These are phyloP conservation scores for Aspergillus carlsbadensis DNA, from an alignment of 495 filamentous ascomycete species.

Conservation along the genomic window DNA sequence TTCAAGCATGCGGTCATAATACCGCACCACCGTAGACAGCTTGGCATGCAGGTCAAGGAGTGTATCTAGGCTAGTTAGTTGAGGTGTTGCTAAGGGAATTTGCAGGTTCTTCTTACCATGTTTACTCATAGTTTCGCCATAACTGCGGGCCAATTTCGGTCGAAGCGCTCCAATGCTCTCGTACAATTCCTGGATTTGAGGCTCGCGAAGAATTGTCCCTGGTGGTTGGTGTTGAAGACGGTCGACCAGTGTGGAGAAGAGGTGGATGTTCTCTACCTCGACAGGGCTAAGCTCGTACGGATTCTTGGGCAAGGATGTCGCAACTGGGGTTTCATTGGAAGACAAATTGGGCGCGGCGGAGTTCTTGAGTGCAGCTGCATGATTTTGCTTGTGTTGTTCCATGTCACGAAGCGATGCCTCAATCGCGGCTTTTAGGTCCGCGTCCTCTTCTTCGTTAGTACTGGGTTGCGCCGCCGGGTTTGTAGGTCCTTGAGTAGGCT, in stretches of 20 bases:
- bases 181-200: conserved; percentile 97
- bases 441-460: conserved; percentile 64
- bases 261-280: conserved; percentile 95
- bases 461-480: conserved; percentile 15
- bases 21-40: conserved; percentile 94
- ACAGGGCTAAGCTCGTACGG: conserved; percentile 93
- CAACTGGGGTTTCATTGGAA: conserved; percentile 23
- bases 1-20: conserved; percentile 97
- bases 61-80: conserved; percentile 59
- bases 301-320: conserved; percentile 66
- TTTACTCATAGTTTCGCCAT: conserved; percentile 99
- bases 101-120: conserved; percentile 68
- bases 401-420: conserved; percentile 95
- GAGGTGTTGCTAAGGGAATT: not conserved
- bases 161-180: conserved; percentile 91
- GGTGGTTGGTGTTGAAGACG: conserved; percentile 92
- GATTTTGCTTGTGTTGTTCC: conserved; percentile 94
- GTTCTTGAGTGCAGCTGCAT: conserved; percentile 77
- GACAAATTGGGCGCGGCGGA: conserved; percentile 38
- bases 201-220: conserved; percentile 90
- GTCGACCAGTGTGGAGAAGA: conserved; percentile 93
- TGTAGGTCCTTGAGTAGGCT: conserved; percentile 34
- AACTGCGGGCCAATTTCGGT: conserved; percentile 92
- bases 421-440: conserved; percentile 92
- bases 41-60: conserved; percentile 93